A percentile compares a stretch with the other conserved stretches of the same genome.
These are phyloP conservation scores for Plasmodium chabaudi DNA, from an alignment of 169 alveolate genomes.

Conservation along the genomic window DNA sequence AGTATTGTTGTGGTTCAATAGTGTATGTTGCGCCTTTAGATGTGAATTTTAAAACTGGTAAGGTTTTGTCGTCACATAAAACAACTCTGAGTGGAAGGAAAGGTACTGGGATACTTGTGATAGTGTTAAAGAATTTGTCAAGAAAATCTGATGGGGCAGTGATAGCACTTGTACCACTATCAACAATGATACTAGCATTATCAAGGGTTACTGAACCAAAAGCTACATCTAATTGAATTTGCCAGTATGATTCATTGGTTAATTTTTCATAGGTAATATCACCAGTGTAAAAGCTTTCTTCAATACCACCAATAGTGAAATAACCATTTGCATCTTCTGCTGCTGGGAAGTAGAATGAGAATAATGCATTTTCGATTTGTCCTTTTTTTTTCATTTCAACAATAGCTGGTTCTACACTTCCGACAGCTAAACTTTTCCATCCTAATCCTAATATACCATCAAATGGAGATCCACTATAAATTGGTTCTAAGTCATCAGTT, in stretches of 20 bases:
- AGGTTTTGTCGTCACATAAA: slow-evolving; percentile 16
- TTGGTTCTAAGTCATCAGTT: slow-evolving; percentile 61
- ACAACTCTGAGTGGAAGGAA: slow-evolving; percentile 47
- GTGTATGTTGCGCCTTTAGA: slow-evolving; percentile 40
- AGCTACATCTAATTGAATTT: slow-evolving; percentile 28
- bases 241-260: slow-evolving; percentile 68
- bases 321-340: slow-evolving; percentile 35
- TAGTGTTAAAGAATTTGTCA: slow-evolving; percentile 24
- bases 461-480: slow-evolving; percentile 21
- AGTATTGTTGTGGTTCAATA: slow-evolving; percentile 56
- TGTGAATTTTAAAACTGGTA: slow-evolving; percentile 38
- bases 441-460: slow-evolving; percentile 81
- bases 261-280: slow-evolving; percentile 54
- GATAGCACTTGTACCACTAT: slow-evolving; percentile 72
- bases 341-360: slow-evolving; percentile 51
- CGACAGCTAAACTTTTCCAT: slow-evolving; percentile 75
- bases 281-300: slow-evolving; percentile 54
- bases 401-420: slow-evolving; percentile 43
- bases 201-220: slow-evolving; percentile 30
- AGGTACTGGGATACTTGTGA: slow-evolving; percentile 40
- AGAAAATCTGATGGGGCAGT: slow-evolving; percentile 48
- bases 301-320: slow-evolving; percentile 74
- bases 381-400: slow-evolving; percentile 52
- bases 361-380: slow-evolving; percentile 57
- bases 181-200: slow-evolving; percentile 47